A percentile compares a stretch with the other conserved stretches of the same genome.
These are phyloP conservation scores for Physcia stellaris DNA, from an alignment of 495 filamentous ascomycete species.

Conservation along the genomic window DNA sequence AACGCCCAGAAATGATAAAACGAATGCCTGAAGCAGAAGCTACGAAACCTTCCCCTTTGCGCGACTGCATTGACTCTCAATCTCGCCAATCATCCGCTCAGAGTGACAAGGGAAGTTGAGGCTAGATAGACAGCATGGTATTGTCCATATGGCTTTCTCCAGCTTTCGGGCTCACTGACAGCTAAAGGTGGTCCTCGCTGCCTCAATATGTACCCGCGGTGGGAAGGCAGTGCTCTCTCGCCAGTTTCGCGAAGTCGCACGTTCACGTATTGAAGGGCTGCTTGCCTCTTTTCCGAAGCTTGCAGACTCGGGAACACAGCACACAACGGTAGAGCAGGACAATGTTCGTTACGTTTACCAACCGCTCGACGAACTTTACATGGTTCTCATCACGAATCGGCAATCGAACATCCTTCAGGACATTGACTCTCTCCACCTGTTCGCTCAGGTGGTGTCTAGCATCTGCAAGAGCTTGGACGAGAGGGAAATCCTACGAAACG, in stretches of 20 bases:
- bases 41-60: too few relatives aligned
- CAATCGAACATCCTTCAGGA: slow-evolving; percentile 99
- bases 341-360: slow-evolving; percentile 99
- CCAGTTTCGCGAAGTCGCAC: slow-evolving; percentile 90
- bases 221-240: slow-evolving; percentile 94
- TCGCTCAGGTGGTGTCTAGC: slow-evolving; percentile 89
- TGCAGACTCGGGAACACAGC: slow-evolving; percentile 84
- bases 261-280: slow-evolving; percentile 89
- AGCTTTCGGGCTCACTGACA: too few relatives aligned
- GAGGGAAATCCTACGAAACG: slow-evolving; percentile 83
- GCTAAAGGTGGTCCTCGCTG: slow-evolving; percentile 90
- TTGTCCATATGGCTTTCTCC: too few relatives aligned
- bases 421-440: slow-evolving; percentile 93
- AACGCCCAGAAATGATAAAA: too few relatives aligned
- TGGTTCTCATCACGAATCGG: slow-evolving; percentile 97
- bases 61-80: too few relatives aligned
- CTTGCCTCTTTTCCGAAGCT: slow-evolving; percentile 96
- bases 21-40: too few relatives aligned
- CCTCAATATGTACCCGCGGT: slow-evolving; percentile 95
- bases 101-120: too few relatives aligned
- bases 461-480: slow-evolving; percentile 95
- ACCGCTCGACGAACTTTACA: slow-evolving; percentile 96
- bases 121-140: too few relatives aligned
- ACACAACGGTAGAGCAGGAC: slow-evolving; percentile 96
- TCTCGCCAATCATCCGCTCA: too few relatives aligned